Percentiles rank a stretch among this genome's conserved stretches.
Evolutionary conservation across 2,329 filamentous ascomycete species (phyloP).

Genomic region (Talaromyces sp.): DNA sequence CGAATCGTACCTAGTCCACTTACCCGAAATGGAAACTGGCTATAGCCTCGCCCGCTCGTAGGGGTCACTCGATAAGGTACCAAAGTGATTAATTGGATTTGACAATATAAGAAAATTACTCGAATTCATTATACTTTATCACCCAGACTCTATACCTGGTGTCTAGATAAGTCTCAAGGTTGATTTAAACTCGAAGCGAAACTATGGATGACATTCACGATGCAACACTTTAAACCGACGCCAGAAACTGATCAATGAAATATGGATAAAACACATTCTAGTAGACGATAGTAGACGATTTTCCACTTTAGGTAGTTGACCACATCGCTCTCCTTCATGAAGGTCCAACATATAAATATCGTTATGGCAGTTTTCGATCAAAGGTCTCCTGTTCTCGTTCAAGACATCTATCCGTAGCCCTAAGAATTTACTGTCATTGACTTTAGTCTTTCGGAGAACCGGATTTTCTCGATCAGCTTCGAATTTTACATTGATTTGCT

Average conservation of each 20-base stretch:
- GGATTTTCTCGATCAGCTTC: too few relatives aligned
- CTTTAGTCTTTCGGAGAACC: not conserved
- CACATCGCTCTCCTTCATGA: not conserved
- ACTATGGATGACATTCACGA: not conserved
- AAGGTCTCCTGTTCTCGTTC: not conserved
- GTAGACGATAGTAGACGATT: not conserved
- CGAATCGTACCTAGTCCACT: not conserved
- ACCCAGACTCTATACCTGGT: not conserved
- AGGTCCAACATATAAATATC: not conserved
- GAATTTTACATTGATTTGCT: not conserved
- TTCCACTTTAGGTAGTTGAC: not conserved
- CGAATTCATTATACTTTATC: not conserved
- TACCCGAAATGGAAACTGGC: conserved; percentile 5
- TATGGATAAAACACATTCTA: not conserved
- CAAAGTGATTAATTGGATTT: not conserved
- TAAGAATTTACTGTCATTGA: not conserved
- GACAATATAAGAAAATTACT: too few relatives aligned
- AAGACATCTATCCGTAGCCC: not conserved
- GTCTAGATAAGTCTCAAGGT: not conserved
- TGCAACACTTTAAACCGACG: not conserved
- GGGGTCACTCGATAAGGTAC: not conserved
- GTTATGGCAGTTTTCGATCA: not conserved
- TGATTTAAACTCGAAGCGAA: not conserved
- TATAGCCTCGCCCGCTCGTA: not conserved
- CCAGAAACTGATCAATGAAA: not conserved